Conservation (phyloP, 345 rosid genomes). For the Salix arbutifolia region DNA sequence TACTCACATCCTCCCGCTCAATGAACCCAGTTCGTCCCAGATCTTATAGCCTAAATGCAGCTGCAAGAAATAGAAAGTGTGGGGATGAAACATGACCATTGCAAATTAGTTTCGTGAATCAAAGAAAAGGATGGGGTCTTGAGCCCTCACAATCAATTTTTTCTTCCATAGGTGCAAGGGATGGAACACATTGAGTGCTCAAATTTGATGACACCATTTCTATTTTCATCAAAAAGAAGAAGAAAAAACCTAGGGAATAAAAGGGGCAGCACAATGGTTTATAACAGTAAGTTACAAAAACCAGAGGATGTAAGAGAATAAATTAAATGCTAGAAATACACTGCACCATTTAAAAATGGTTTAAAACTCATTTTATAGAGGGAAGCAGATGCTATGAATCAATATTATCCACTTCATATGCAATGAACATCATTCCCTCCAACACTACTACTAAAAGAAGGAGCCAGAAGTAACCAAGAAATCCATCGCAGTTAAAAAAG, state of each 20-base stretch:
- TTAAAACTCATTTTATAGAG: neutral
- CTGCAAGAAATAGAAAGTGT: constrained; percentile 37
- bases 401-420: neutral
- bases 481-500: too few relatives aligned
- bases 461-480: too few relatives aligned
- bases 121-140: constrained; percentile 1
- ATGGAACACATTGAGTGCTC: constrained; percentile 76
- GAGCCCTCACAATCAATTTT: constrained; percentile 71
- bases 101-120: neutral
- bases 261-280: neutral
- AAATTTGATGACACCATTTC: constrained; percentile 81
- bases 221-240: constrained; percentile 80
- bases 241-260: constrained; percentile 48
- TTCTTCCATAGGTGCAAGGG: constrained; percentile 66
- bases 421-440: neutral
- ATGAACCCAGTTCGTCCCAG: constrained; percentile 79
- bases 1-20: constrained; percentile 75
- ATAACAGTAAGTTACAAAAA: neutral
- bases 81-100: neutral
- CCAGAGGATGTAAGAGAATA: neutral
- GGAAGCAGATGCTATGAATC: neutral
- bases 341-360: neutral
- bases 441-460: too few relatives aligned
- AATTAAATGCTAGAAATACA: neutral
- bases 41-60: constrained; percentile 81